These are phyloP conservation scores for Tremellales sp. DNA, from an alignment of 1,284 basidiomycete species.

Conservation along the genomic window DNA sequence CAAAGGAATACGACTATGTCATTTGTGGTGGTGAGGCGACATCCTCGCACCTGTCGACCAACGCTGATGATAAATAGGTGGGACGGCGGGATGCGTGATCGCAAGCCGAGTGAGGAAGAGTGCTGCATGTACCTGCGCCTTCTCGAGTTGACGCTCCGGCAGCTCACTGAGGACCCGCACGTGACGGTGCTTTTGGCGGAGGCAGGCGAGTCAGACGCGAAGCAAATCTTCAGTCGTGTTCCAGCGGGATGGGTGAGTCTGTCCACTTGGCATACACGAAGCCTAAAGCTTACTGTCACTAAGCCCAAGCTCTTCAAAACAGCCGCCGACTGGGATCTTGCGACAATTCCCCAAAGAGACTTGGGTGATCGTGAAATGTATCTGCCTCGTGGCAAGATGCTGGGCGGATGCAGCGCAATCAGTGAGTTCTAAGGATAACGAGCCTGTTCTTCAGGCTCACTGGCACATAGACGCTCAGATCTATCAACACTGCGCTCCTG, in stretches of 20 bases:
- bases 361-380: conserved; percentile 1
- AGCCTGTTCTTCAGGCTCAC: neutral
- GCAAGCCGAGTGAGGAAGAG: conserved; percentile 1
- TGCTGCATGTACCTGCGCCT: neutral
- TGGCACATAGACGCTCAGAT: conserved; percentile 3
- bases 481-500: conserved; percentile 6
- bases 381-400: conserved; percentile 5
- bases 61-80: neutral
- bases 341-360: neutral
- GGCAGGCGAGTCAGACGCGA: conserved; percentile 5
- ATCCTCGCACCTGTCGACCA: neutral
- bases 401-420: conserved; percentile 7
- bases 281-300: conserved; percentile 1
- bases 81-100: conserved; percentile 5
- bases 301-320: neutral
- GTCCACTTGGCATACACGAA: neutral
- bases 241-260: conserved; percentile 4
- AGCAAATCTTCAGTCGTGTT: conserved; percentile 4
- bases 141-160: neutral
- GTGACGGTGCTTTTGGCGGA: conserved; percentile 2
- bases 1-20: conserved; percentile 2
- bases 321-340: conserved; percentile 1
- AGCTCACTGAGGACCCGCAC: conserved; percentile 6
- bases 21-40: conserved; percentile 4
- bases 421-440: neutral